These are phyloP conservation scores for Polytolypa hystricis DNA, from an alignment of 2,329 filamentous ascomycete species.

Conservation along the genomic window DNA sequence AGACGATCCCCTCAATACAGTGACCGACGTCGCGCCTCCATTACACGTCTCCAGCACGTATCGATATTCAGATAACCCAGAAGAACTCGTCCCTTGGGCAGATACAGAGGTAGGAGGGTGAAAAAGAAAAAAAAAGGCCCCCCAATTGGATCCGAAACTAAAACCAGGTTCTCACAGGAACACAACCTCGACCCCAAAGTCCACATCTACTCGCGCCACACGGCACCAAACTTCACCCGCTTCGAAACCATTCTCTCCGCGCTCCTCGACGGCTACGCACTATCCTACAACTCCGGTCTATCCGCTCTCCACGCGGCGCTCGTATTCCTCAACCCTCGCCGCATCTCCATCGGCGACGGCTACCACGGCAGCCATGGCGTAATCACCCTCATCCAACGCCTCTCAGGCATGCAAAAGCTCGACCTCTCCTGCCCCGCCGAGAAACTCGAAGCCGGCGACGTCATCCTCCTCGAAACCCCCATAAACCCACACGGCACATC, in stretches of 20 bases:
- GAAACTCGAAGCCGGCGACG: conserved; percentile 62
- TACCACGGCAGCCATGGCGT: conserved; percentile 95
- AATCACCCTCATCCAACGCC: conserved; percentile 58
- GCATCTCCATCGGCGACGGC: conserved; percentile 69
- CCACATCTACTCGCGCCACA: conserved; percentile 75
- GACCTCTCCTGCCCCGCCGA: conserved; percentile 57
- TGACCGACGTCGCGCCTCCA: conserved; percentile 73
- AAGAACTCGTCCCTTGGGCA: conserved; percentile 44
- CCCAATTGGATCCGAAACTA: background rate
- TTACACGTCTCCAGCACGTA: conserved; percentile 89
- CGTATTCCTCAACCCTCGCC: conserved; percentile 70
- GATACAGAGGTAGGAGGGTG: conserved; percentile 44
- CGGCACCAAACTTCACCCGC: conserved; percentile 68
- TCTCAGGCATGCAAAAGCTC: conserved; percentile 64
- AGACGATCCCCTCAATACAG: conserved; percentile 63
- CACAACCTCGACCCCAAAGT: conserved; percentile 21
- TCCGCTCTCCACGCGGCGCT: conserved; percentile 81
- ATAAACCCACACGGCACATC: conserved; percentile 83
- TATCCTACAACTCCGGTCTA: conserved; percentile 78
- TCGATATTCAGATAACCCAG: conserved; percentile 63
- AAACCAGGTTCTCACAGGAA: background rate
- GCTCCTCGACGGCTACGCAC: conserved; percentile 51
- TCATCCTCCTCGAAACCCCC: conserved; percentile 87
- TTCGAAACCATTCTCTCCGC: conserved; percentile 72
- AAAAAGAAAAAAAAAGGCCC: conserved; percentile 12